Conservation (phyloP, 2,329 filamentous ascomycete genomes). For the Fusarium chlamydosporum region DNA sequence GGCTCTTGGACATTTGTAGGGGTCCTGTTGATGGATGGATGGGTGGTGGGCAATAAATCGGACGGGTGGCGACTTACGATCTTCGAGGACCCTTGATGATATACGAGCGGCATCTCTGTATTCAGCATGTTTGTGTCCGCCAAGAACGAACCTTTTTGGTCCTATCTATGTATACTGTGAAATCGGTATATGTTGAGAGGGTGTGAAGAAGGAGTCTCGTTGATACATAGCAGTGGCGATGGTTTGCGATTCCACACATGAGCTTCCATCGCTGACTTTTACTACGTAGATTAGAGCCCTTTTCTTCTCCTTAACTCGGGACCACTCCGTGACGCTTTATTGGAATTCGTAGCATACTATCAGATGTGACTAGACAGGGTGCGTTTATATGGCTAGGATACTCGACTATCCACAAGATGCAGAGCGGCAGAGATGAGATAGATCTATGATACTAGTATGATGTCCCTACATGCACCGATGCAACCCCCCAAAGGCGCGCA, state of each 20-base stretch:
- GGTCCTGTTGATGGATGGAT: slow-evolving; percentile 8
- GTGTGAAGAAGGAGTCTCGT: slow-evolving; percentile 11
- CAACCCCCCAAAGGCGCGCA: slow-evolving; percentile 27
- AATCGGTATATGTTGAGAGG: slow-evolving; percentile 28
- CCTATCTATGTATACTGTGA: slow-evolving; percentile 9
- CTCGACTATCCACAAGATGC: slow-evolving; percentile 15
- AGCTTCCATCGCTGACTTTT: slow-evolving; percentile 9
- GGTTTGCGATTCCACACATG: slow-evolving; percentile 14
- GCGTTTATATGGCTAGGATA: background rate
- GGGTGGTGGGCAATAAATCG: slow-evolving; percentile 33
- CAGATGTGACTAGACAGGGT: slow-evolving; percentile 5
- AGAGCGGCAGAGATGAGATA: slow-evolving; percentile 41
- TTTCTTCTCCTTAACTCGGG: background rate
- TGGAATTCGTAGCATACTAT: slow-evolving; percentile 4
- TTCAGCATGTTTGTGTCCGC: slow-evolving; percentile 26
- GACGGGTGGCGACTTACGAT: slow-evolving; percentile 36
- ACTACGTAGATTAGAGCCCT: too few species aligned
- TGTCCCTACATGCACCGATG: slow-evolving; percentile 14
- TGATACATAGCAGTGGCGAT: slow-evolving; percentile 18
- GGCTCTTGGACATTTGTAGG: slow-evolving; percentile 24
- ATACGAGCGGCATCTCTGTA: slow-evolving; percentile 19
- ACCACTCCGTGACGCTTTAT: slow-evolving; percentile 6
- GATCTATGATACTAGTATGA: slow-evolving; percentile 37
- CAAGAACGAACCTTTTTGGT: slow-evolving; percentile 9
- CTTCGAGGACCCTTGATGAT: slow-evolving; percentile 20